A percentile compares a stretch with the other conserved stretches of the same genome.
Conservation (phyloP, 2,329 filamentous ascomycete genomes). For the Trichophyton equinum region DNA sequence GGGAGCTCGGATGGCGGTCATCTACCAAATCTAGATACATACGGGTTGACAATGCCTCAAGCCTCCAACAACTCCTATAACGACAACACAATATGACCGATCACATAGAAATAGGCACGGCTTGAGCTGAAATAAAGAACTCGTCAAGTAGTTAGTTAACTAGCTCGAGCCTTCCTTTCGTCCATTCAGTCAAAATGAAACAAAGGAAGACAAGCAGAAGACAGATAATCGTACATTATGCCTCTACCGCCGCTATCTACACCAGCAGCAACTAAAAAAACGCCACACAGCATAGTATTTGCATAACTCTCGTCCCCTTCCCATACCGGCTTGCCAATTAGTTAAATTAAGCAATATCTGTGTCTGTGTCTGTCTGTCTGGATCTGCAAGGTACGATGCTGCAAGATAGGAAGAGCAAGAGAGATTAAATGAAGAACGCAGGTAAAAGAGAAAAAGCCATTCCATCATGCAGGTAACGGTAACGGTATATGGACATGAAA, state of each 20-base stretch:
- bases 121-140: no score
- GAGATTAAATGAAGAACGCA: not conserved
- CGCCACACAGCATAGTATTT: not conserved
- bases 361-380: not conserved
- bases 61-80: no score
- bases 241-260: no score
- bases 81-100: no score
- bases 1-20: no score
- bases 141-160: no score
- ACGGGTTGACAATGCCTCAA: no score
- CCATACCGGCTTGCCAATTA: not conserved
- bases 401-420: not conserved
- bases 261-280: not conserved
- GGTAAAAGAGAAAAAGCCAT: not conserved
- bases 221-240: no score
- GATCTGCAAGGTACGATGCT: not conserved
- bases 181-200: not conserved
- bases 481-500: not conserved
- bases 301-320: not conserved
- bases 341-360: slow-evolving; percentile 1
- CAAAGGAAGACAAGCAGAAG: not conserved
- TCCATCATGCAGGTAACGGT: not conserved
- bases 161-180: no score
- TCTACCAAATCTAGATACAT: no score
- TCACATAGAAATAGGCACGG: no score